Evolutionary conservation across 208 protist genomes (phyloP), one percentile per base, ranked within the genome.

Genomic region (Wallacemonas collosoma): DNA sequence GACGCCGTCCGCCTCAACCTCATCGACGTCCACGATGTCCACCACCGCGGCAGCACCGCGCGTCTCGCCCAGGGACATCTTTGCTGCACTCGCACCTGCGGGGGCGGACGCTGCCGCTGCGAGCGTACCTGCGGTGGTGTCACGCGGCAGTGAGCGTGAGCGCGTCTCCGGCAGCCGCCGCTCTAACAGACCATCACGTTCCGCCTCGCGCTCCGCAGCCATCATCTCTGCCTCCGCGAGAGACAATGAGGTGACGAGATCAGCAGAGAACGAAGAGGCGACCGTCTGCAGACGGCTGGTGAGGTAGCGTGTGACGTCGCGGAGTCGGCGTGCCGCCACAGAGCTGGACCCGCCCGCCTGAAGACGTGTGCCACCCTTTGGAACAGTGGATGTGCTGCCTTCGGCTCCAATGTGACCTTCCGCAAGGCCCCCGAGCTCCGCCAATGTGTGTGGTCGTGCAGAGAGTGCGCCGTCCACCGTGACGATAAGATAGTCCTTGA

Each of bases 401-500:
- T 51, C 11, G 47, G 14, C 48, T 9, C 48, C 48, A 15, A 53
- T 53, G 48, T 15, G 48, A n/a, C 48, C 48, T 15, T 15, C 48
- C 48, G 11, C 9, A 15, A 53, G 9, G 11, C 48, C 48, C 48
- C 11, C 48, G 11, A 15, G 11, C 48, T n/a, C 48, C 48, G 48
- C 9, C 48, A 15, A 9, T 53, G 48, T 9, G 48, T 53, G 9
- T 15, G 9, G 15, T 43, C 56, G 69, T 12, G 62, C 55, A 2
- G 76, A 76, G 35, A 65, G 68, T 64, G 82, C 80, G 47, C 76
- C 81, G 74, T 93, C 87, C 15, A 92, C 71, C 1, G 79, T 75
- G n/a, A 72, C 40, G 47, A 89, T 68, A 1, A 45, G 44, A 43
- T 81, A 77, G 36, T 66, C 9, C 17, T 77, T 55, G 54, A 95